Percentiles rank a stretch among this genome's conserved stretches.
Conservation (phyloP, 768 basidiomycete genomes). For the Boletales sp. region DNA sequence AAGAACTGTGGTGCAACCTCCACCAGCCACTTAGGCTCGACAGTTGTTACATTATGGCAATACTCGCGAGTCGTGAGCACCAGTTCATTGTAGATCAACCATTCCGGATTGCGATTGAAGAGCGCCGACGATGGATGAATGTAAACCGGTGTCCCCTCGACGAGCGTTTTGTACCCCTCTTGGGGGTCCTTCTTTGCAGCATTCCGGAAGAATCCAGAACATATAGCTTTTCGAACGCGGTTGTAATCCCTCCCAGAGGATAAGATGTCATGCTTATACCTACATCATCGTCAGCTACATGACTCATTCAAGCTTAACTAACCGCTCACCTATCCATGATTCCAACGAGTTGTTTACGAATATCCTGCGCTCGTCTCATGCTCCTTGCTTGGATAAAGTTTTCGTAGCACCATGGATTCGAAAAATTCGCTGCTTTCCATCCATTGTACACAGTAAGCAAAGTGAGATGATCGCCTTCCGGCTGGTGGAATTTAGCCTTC, state of each 20-base stretch:
- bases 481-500: conserved; percentile 99
- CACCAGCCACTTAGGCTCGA: conserved; percentile 98
- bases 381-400: conserved; percentile 98
- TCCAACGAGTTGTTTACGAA: conserved; percentile 93
- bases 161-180: conserved; percentile 97
- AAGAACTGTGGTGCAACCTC: conserved; percentile 99
- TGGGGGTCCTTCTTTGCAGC: conserved; percentile 98
- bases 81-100: conserved; percentile 94
- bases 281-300: conserved; percentile 27
- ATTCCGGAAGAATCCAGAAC: conserved; percentile 96
- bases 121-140: conserved; percentile 96
- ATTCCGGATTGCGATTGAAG: conserved; percentile 96
- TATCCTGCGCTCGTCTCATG: conserved; percentile 96
- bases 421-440: conserved; percentile 95
- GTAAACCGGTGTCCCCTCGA: conserved; percentile 98
- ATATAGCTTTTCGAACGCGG: conserved; percentile 89
- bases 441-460: conserved; percentile 95
- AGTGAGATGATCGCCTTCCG: conserved; percentile 95
- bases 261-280: conserved; percentile 95
- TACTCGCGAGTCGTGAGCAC: conserved; percentile 96
- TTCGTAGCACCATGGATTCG: conserved; percentile 99
- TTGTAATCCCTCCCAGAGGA: conserved; percentile 94
- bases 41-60: conserved; percentile 87
- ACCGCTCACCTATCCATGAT: conserved; percentile 91
- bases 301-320: neutral